phyloP scores from a whole-genome alignment of 768 basidiomycete genomes.

The Podaxis mareebaensis region DNA sequence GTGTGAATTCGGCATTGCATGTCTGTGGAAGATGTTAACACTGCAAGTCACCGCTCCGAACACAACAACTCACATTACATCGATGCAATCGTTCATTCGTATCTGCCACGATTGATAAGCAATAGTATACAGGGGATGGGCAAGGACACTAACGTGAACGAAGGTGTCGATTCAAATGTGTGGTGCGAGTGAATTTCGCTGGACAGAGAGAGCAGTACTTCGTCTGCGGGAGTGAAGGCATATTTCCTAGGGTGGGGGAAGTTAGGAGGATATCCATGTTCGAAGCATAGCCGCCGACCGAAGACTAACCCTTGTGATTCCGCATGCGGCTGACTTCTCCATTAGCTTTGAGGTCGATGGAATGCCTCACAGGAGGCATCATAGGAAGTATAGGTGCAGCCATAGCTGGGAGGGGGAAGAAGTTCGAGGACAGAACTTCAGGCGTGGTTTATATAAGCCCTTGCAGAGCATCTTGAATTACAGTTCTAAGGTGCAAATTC shows the following conservation, averaged over 20 bases:
- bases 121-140: neutral
- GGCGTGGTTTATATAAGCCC: conserved; percentile 20
- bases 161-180: conserved; percentile 72
- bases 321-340: conserved; percentile 45
- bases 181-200: conserved; percentile 73
- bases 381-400: conserved; percentile 28
- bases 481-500: conserved; percentile 18
- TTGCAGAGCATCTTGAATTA: conserved; percentile 18
- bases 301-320: conserved; percentile 38
- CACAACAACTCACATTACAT: conserved; percentile 50
- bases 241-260: conserved; percentile 49
- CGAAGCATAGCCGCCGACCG: conserved; percentile 9
- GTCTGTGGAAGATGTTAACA: conserved; percentile 37
- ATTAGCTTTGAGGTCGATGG: conserved; percentile 41
- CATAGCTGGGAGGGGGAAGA: conserved; percentile 31
- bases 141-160: conserved; percentile 59
- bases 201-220: conserved; percentile 70
- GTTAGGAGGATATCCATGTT: conserved; percentile 42
- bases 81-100: conserved; percentile 66
- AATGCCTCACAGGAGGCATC: conserved; percentile 27
- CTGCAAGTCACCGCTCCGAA: neutral
- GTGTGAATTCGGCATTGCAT: conserved; percentile 69
- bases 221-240: conserved; percentile 70
- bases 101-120: conserved; percentile 40
- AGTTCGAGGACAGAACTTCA: conserved; percentile 19